phyloP scores from a whole-genome alignment of 306 rosid species.

The Mucuna pruriens region DNA sequence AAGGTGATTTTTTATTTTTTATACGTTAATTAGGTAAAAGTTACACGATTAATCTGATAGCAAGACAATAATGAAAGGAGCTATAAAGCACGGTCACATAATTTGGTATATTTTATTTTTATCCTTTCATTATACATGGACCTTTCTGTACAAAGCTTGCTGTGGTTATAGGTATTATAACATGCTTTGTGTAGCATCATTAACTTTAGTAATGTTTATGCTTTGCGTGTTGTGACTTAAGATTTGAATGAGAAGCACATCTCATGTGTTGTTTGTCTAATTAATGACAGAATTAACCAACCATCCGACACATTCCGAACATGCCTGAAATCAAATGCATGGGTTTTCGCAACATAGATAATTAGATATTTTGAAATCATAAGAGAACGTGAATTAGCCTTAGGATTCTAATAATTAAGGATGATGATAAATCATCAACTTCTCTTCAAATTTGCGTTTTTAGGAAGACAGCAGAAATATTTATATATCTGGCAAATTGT shows the following conservation, averaged over 20 bases:
- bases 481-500: not conserved
- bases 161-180: not conserved
- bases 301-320: constrained; percentile 32
- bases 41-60: not conserved
- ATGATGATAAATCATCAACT: not conserved
- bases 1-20: not conserved
- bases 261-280: constrained; percentile 41
- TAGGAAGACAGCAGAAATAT: not conserved
- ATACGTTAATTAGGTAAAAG: not conserved
- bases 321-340: constrained; percentile 3
- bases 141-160: not conserved
- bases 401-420: constrained; percentile 4
- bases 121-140: not conserved
- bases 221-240: constrained; percentile 21
- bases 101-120: not conserved
- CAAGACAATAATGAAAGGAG: not conserved
- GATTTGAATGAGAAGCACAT: constrained; percentile 11
- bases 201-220: not conserved
- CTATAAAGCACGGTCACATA: no score
- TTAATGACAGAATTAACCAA: constrained; percentile 33
- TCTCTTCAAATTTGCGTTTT: not conserved
- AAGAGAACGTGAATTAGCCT: constrained; percentile 3
- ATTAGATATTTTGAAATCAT: constrained; percentile 23
- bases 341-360: constrained; percentile 9
- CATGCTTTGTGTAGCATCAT: constrained; percentile 33